Evolutionary conservation across 2,329 filamentous ascomycete species (phyloP).

Genomic region (Diatrype stigma): DNA sequence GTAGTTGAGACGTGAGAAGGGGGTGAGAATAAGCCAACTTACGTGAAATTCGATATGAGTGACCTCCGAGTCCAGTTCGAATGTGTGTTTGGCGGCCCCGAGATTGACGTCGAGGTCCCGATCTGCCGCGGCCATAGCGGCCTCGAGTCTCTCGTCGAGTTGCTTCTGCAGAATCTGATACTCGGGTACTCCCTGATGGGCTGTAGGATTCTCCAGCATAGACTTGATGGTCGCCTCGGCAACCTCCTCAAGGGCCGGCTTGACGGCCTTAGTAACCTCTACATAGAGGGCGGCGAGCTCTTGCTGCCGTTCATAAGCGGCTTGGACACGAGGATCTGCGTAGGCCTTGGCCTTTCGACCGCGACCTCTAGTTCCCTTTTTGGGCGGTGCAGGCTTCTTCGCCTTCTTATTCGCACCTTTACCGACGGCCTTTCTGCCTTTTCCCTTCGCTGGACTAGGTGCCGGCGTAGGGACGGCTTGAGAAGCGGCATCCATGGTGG

Average conservation of each 20-base stretch:
- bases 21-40: conserved; percentile 18
- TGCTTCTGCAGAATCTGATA: conserved; percentile 47
- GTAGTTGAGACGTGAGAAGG: conserved; percentile 7
- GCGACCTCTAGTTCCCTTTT: conserved; percentile 28
- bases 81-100: conserved; percentile 27
- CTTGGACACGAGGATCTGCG: conserved; percentile 49
- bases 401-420: conserved; percentile 22
- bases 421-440: conserved; percentile 16
- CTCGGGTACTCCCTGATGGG: conserved; percentile 50
- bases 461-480: conserved; percentile 24
- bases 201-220: conserved; percentile 49
- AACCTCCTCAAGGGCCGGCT: conserved; percentile 62
- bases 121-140: conserved; percentile 22
- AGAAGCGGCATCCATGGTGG: conserved; percentile 25
- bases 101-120: conserved; percentile 30
- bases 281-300: conserved; percentile 63
- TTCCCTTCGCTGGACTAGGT: conserved; percentile 28
- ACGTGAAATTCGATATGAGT: conserved; percentile 39
- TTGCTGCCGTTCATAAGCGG: conserved; percentile 59
- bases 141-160: conserved; percentile 42
- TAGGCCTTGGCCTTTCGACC: conserved; percentile 52
- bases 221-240: conserved; percentile 56
- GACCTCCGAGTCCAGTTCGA: conserved; percentile 30
- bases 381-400: conserved; percentile 18
- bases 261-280: conserved; percentile 58